A percentile compares a stretch with the other conserved stretches of the same genome.
Evolutionary conservation across 345 rosid species (phyloP).

Genomic region (Eucalyptus albens): DNA sequence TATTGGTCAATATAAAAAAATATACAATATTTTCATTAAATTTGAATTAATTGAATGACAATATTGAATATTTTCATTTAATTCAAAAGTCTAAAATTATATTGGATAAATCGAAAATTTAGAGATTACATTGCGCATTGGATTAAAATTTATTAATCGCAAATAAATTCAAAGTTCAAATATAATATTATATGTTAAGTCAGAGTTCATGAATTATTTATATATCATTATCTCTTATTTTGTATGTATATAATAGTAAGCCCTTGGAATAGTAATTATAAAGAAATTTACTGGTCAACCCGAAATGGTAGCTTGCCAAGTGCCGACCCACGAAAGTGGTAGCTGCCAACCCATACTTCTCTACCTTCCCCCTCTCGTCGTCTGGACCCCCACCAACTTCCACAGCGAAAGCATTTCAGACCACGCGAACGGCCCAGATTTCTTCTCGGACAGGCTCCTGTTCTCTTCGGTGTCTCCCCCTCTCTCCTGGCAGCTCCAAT

Average conservation of each 20-base stretch:
- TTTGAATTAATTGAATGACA: neutral
- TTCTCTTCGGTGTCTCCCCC: neutral
- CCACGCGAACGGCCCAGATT: neutral
- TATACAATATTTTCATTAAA: too few species aligned
- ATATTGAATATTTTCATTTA: too few species aligned
- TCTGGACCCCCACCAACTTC: neutral
- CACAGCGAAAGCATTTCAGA: neutral
- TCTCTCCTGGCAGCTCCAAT: neutral
- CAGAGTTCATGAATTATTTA: too few species aligned
- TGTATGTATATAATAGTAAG: neutral
- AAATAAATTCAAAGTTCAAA: too few species aligned
- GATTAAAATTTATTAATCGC: too few species aligned
- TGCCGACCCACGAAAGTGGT: neutral
- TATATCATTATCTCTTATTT: too few species aligned
- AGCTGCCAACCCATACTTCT: neutral
- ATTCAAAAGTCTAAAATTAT: too few species aligned
- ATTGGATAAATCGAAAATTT: too few species aligned
- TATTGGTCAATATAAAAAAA: too few species aligned
- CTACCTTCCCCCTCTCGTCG: neutral
- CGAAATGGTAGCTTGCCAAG: neutral
- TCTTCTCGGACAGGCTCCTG: neutral
- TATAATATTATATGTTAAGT: too few species aligned
- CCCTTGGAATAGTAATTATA: neutral
- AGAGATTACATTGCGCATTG: rapidly evolving
- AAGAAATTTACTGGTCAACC: neutral